Evolutionary conservation across 306 rosid genomes (phyloP), one percentile per base, ranked within the genome.

Genomic region (Vigna nakashimae): DNA sequence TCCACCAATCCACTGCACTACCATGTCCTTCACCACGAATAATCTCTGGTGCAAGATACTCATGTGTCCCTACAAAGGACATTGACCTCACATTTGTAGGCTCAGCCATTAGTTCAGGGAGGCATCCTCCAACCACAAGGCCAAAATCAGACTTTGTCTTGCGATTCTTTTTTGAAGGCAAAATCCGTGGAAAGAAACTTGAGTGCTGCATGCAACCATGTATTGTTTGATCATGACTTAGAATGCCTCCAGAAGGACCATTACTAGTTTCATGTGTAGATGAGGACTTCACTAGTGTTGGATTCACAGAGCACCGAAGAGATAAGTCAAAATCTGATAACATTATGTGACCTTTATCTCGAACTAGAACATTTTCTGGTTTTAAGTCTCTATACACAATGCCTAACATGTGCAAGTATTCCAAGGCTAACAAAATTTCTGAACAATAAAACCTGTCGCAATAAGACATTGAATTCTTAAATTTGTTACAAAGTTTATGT

Each of bases 1-100:
- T 93, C 98, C 98, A 93, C 97, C 98, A 93, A 69, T 93, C 97
- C 65, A 91, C 98, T 8, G 97, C 98, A 73, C 97, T 93, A 0
- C 98, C 98, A 51, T 93, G 98, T 4, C 98, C 98, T 71, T 91
- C 97, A 13, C 98, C 98, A 0, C 90, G 90, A 20, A 93, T 75
- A 34, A 93, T 93, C 88, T 93, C 97, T 0, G 98, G 98, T 5
- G 98, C 97, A 13, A 93, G 91, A 34, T 93, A 93, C 80, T 93
- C 98, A 9, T 93, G 98, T 15, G 97, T 93, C 1, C 98, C 98
- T 6, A 93, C 98, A 60, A 89, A 93, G 34, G 98, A 93, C 98
- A 93, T 93, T 17, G 98, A 93, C 1, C 95, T 82, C 58, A 93
- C 98, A 42, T 93, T 86, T 46, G 97, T 89, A 1, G 97, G 98